Conservation (phyloP, 108 stramenopile genomes). For the Pelagomonas calceolata region DNA sequence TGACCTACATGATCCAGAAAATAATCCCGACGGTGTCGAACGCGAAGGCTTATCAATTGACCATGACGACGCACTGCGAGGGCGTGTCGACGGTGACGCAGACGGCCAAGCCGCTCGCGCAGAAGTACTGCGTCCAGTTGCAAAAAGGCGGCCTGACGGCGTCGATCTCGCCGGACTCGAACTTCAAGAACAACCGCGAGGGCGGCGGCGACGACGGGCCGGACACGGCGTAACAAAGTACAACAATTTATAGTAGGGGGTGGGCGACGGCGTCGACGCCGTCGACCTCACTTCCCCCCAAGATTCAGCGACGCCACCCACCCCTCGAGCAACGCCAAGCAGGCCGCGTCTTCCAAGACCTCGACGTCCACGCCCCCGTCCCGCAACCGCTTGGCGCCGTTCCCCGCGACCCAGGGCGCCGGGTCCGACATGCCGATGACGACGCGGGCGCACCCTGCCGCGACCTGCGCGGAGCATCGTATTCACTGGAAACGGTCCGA, state of each 20-base stretch:
- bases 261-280: too few species aligned
- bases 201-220: too few species aligned
- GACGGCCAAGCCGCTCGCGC: conserved; percentile 79
- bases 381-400: neutral
- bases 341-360: neutral
- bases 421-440: neutral
- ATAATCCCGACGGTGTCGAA: conserved; percentile 24
- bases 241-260: too few species aligned
- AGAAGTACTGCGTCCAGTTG: conserved; percentile 31
- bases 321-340: neutral
- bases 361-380: neutral
- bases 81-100: conserved; percentile 81
- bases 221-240: too few species aligned
- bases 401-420: neutral
- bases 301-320: too few species aligned
- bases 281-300: too few species aligned
- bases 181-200: conserved; percentile 46
- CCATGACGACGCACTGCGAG: conserved; percentile 72
- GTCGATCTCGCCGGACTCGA: conserved; percentile 75
- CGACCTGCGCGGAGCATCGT: neutral
- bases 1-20: neutral
- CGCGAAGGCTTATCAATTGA: conserved; percentile 78
- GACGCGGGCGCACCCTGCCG: neutral
- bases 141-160: conserved; percentile 72
- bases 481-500: too few species aligned